Percentiles rank a stretch among this genome's conserved stretches.
These are phyloP conservation scores for Lepraria neglecta DNA, from an alignment of 495 filamentous ascomycete genomes.

Conservation along the genomic window DNA sequence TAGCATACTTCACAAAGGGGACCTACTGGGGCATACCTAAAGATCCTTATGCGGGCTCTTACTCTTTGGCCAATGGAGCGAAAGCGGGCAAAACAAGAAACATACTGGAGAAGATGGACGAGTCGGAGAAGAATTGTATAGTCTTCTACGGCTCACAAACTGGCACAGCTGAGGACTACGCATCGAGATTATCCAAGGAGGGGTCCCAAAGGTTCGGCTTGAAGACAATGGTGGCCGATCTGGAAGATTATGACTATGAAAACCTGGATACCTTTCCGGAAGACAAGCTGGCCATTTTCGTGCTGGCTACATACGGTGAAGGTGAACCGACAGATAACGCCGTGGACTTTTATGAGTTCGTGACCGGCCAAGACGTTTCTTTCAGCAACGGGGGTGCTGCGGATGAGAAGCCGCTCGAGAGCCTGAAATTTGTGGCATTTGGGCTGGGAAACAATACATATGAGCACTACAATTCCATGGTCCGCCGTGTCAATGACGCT, in stretches of 20 bases:
- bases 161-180: constrained; percentile 97
- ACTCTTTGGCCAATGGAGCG: constrained; percentile 58
- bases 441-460: constrained; percentile 98
- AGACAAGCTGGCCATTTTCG: constrained; percentile 90
- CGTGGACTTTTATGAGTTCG: constrained; percentile 97
- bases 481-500: constrained; percentile 77
- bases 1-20: constrained; percentile 97
- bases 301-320: constrained; percentile 96
- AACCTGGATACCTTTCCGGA: constrained; percentile 83
- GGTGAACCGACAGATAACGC: constrained; percentile 98
- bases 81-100: constrained; percentile 87
- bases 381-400: constrained; percentile 64
- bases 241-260: constrained; percentile 97
- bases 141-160: constrained; percentile 99
- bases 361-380: constrained; percentile 68
- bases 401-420: constrained; percentile 68
- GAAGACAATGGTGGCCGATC: constrained; percentile 96
- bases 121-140: constrained; percentile 92
- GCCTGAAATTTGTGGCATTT: constrained; percentile 90
- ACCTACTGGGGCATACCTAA: constrained; percentile 82
- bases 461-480: constrained; percentile 99
- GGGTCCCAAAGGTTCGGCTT: constrained; percentile 92
- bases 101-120: constrained; percentile 92
- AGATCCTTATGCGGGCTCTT: constrained; percentile 75
- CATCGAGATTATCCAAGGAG: constrained; percentile 94